Base-by-base conservation (phyloP, 2,329 filamentous ascomycete species). In the Fusarium nisikadoi region DNA sequence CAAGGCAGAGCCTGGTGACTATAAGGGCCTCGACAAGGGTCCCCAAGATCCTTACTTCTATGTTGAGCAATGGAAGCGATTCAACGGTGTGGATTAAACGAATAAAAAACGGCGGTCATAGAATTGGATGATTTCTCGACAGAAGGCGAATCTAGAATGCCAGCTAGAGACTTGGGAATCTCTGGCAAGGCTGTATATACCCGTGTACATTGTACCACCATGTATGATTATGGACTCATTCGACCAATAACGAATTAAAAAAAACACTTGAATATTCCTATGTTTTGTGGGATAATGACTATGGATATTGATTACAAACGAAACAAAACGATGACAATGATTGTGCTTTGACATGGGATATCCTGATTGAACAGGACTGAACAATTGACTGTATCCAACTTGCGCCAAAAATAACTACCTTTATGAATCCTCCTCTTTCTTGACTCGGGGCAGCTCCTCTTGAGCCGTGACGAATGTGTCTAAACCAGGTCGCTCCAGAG, bases 51-150 rank as follows among this genome's bases (percentile, higher is more conserved):
- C 91, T n/a, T 82, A 86, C 73, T 80, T 86, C 45, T 93, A 92
- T 78, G 82, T 93, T 50, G 83, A 87, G 71, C 85, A 86, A 76
- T 93, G 91, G 91, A 93, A 93, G 85, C 78, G 81, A 14, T 89
- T 90, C 82, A 93, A 93, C 77, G 91, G 90, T 3, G 79, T 88
- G 50, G 87, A 90, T 45, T 90, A 81, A 84, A 65, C 11, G 50
- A 20, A 10, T 39, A 33, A 47, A 10, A 43, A 33, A n/a, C n/a
- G 35, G 47, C 25, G 45, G 38, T 43, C 11, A 27, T 57, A 42
- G 25, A 33, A 46, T 29, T 47, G 35, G 33, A 41, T 46, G 39
- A 49, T 38, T 38, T 53, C 35, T 46, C 45, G 31, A 55, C 16
- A 62, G 17, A 49, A 35, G 41, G 53, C 53, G 46, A 41, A 65